Conservation (phyloP, 805 yeast genomes). For the Saccharomyces kudriavzevii region DNA sequence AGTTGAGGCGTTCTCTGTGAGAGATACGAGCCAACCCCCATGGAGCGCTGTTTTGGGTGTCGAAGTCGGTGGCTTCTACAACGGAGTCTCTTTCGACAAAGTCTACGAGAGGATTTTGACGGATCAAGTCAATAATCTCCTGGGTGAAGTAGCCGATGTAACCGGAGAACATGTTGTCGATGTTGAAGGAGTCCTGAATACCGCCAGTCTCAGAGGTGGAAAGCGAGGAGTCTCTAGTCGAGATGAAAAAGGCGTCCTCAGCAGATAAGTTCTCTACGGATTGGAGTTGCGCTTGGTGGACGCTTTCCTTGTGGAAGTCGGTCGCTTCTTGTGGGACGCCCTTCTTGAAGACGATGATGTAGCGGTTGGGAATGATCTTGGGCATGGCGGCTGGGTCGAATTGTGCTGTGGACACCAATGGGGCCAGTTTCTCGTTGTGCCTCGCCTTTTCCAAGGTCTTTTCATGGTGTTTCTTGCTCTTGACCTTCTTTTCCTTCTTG, state of each 20-base stretch:
- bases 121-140: constrained; percentile 63
- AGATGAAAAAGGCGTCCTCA: constrained; percentile 20
- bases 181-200: constrained; percentile 50
- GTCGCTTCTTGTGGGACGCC: constrained; percentile 45
- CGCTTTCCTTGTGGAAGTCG: constrained; percentile 61
- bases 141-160: constrained; percentile 81
- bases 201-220: constrained; percentile 36
- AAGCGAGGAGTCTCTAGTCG: constrained; percentile 1
- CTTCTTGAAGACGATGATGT: constrained; percentile 78
- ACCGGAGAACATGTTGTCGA: constrained; percentile 56
- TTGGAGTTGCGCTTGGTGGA: constrained; percentile 44
- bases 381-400: constrained; percentile 21
- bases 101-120: constrained; percentile 55
- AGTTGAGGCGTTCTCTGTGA: constrained; percentile 62
- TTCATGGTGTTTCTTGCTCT: background rate
- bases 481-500: background rate
- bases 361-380: constrained; percentile 59
- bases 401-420: constrained; percentile 39
- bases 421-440: constrained; percentile 30
- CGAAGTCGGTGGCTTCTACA: constrained; percentile 56
- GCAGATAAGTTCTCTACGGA: constrained; percentile 29
- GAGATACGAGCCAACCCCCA: constrained; percentile 93
- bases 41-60: constrained; percentile 76
- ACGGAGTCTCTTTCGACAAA: constrained; percentile 69
- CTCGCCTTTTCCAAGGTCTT: background rate